Evolutionary conservation across 192 early-diverging fungal species (phyloP).

Genomic region (Backusella liffmaniae): DNA sequence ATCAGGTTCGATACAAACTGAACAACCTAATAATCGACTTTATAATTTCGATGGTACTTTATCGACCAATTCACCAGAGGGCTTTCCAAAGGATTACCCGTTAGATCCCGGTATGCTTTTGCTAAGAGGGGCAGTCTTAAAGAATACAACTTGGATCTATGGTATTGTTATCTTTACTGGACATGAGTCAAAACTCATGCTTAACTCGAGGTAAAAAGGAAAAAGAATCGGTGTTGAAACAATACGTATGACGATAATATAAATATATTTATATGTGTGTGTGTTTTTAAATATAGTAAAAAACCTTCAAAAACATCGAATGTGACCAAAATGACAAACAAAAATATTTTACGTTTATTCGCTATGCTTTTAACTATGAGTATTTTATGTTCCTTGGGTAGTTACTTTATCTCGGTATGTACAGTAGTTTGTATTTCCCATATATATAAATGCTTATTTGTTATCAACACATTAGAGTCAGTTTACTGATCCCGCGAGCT

Average conservation of each 20-base stretch:
- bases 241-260: neutral
- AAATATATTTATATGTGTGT: neutral
- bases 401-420: slow-evolving; percentile 55
- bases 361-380: slow-evolving; percentile 82
- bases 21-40: slow-evolving; percentile 89
- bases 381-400: slow-evolving; percentile 85
- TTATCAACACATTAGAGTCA: neutral
- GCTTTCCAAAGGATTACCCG: slow-evolving; percentile 65
- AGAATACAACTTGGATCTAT: slow-evolving; percentile 95
- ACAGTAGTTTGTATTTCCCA: neutral
- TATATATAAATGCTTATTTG: neutral
- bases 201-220: slow-evolving; percentile 54
- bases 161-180: slow-evolving; percentile 90
- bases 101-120: slow-evolving; percentile 89
- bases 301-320: slow-evolving; percentile 42
- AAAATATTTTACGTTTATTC: slow-evolving; percentile 93
- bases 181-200: slow-evolving; percentile 96
- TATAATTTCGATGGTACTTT: slow-evolving; percentile 86
- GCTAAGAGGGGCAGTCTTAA: slow-evolving; percentile 84
- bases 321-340: slow-evolving; percentile 38
- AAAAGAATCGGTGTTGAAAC: neutral
- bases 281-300: slow-evolving; percentile 25
- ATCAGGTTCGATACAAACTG: slow-evolving; percentile 79
- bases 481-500: slow-evolving; percentile 37
- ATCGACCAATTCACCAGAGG: slow-evolving; percentile 21